Evolutionary conservation across 495 filamentous ascomycete species (phyloP).

Genomic region (Terfezia boudieri): DNA sequence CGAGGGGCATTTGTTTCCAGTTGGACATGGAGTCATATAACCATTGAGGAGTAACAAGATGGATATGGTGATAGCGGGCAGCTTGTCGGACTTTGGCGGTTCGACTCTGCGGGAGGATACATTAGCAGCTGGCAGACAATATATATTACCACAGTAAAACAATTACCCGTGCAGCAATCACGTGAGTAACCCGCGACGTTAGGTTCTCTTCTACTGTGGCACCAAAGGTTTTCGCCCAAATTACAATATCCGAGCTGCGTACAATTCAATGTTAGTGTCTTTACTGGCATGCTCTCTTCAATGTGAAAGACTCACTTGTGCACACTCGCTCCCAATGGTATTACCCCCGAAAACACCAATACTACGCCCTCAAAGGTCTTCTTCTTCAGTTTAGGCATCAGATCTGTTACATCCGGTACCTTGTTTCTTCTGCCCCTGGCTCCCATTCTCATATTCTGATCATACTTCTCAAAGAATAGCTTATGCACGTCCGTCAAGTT

Average conservation of each 20-base stretch:
- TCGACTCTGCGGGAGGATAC: constrained; percentile 34
- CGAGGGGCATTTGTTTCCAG: constrained; percentile 57
- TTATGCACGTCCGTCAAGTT: constrained; percentile 54
- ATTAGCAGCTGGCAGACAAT: constrained; percentile 29
- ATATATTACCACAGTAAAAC: constrained; percentile 20
- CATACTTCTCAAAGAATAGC: constrained; percentile 66
- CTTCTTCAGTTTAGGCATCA: constrained; percentile 59
- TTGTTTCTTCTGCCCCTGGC: constrained; percentile 20
- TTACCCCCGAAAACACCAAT: constrained; percentile 71
- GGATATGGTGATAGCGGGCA: constrained; percentile 41
- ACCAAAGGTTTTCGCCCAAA: constrained; percentile 70
- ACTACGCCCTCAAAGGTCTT: constrained; percentile 43
- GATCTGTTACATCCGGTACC: constrained; percentile 63
- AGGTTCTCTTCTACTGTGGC: constrained; percentile 42
- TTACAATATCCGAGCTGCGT: constrained; percentile 49
- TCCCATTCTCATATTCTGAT: constrained; percentile 31
- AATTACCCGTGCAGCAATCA: constrained; percentile 34
- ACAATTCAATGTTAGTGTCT: constrained; percentile 5
- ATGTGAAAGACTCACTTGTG: constrained; percentile 24
- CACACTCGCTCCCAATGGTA: constrained; percentile 58
- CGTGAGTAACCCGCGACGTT: constrained; percentile 37
- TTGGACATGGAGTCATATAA: constrained; percentile 54
- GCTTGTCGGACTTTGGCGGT: constrained; percentile 78
- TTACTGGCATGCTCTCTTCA: background rate
- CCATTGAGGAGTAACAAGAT: constrained; percentile 82